These are phyloP conservation scores for Silene uniflora DNA, from an alignment of 148 eudicot genomes.

Conservation along the genomic window DNA sequence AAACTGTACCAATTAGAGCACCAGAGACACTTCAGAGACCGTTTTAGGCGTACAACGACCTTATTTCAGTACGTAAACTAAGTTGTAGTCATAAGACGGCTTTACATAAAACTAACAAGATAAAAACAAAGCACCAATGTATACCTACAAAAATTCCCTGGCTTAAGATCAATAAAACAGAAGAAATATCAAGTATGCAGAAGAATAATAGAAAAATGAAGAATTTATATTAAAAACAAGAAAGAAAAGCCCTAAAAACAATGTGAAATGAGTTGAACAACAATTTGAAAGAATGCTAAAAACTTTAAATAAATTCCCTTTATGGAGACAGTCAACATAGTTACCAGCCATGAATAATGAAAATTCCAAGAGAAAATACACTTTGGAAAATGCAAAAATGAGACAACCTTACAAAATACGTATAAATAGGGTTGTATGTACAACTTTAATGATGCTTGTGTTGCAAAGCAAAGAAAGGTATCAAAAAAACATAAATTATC, in stretches of 20 bases:
- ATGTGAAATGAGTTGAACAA: constrained; percentile 18
- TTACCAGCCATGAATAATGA: constrained; percentile 26
- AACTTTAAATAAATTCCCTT: not conserved
- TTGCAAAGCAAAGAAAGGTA: constrained; percentile 18
- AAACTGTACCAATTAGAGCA: constrained; percentile 18
- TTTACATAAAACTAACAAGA: no score
- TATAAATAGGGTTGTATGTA: not conserved
- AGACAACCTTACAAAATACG: not conserved
- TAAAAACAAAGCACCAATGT: no score
- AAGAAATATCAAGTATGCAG: not conserved
- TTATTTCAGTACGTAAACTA: no score
- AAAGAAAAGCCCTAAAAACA: constrained; percentile 11
- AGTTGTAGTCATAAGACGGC: no score
- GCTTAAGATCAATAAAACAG: not conserved
- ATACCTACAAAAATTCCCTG: no score
- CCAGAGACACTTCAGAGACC: no score
- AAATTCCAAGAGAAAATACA: constrained; percentile 12
- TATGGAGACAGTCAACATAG: constrained; percentile 29
- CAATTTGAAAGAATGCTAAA: not conserved
- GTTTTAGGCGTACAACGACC: not conserved
- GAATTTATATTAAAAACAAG: not conserved
- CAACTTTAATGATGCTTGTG: not conserved
- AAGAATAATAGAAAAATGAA: not conserved
- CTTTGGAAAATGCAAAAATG: constrained; percentile 19
- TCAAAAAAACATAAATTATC: constrained; percentile 14